These are phyloP conservation scores for Phyllosticta capitalensis DNA, from an alignment of 2,329 filamentous ascomycete genomes.

Conservation along the genomic window DNA sequence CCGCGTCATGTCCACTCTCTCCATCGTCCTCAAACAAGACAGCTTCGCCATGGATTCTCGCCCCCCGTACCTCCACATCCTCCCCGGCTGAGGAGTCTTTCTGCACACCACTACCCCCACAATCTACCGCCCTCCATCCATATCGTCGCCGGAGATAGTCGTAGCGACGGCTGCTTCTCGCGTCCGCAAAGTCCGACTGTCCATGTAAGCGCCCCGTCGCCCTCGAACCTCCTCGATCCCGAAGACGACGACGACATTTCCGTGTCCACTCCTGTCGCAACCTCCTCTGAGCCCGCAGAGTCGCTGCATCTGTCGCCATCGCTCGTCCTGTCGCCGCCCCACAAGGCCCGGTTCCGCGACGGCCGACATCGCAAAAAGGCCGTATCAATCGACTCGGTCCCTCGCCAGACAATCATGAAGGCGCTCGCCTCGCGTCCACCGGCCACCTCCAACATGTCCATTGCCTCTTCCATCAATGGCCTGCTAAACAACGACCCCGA, in stretches of 20 bases:
- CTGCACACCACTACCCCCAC: not conserved
- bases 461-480: conserved; percentile 52
- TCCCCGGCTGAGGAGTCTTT: conserved; percentile 6
- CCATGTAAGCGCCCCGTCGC: conserved; percentile 5
- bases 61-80: not conserved
- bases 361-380: conserved; percentile 32
- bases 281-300: not conserved
- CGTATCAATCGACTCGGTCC: conserved; percentile 56
- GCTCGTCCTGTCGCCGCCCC: not conserved
- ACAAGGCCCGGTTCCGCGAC: conserved; percentile 27
- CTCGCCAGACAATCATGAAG: conserved; percentile 75
- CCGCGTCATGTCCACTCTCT: not conserved
- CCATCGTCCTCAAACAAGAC: not conserved
- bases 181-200: conserved; percentile 4
- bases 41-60: not conserved
- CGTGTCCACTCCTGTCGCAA: not conserved
- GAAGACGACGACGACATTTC: not conserved
- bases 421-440: conserved; percentile 57
- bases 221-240: not conserved
- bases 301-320: conserved; percentile 1
- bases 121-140: not conserved
- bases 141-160: conserved; percentile 6
- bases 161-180: conserved; percentile 3
- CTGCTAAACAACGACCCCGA: conserved; percentile 36
- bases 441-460: conserved; percentile 48